Conservation (phyloP, 208 protist species). For the Leishmania braziliensis region DNA sequence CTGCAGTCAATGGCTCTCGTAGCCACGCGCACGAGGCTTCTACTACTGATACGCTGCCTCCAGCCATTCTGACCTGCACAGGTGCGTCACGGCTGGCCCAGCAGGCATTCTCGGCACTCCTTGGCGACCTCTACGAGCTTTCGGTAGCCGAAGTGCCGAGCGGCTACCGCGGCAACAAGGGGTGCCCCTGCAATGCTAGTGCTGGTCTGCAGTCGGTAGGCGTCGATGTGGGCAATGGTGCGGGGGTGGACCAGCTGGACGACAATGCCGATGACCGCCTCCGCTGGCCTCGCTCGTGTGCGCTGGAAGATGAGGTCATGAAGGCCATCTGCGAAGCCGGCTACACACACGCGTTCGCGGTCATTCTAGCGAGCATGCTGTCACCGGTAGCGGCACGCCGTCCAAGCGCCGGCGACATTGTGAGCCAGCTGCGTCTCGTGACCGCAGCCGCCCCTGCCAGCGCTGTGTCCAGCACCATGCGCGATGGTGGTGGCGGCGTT, state of each 20-base stretch:
- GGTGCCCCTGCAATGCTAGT: background rate
- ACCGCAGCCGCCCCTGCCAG: background rate
- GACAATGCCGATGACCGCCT: slow-evolving; percentile 10
- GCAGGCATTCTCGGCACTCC: slow-evolving; percentile 23
- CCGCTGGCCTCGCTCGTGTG: slow-evolving; percentile 29
- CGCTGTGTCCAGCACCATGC: background rate
- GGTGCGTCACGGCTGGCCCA: slow-evolving; percentile 17
- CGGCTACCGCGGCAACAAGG: background rate
- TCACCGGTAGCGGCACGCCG: slow-evolving; percentile 38
- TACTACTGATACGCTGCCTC: background rate
- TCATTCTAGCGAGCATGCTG: slow-evolving; percentile 18
- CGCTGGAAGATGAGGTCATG: slow-evolving; percentile 24
- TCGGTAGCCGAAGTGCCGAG: background rate
- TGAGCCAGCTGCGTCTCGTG: slow-evolving; percentile 24
- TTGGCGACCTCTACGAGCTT: slow-evolving; percentile 28
- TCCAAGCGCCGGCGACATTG: slow-evolving; percentile 21
- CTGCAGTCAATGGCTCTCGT: background rate
- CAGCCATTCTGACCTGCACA: background rate
- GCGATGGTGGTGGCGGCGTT: background rate
- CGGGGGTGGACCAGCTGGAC: background rate
- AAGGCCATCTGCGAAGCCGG: slow-evolving; percentile 1
- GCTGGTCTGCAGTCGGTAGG: background rate
- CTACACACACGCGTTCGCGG: slow-evolving; percentile 24
- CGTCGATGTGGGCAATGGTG: background rate
- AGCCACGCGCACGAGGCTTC: background rate